Percentiles rank a stretch among this genome's conserved stretches.
Evolutionary conservation across 2,329 filamentous ascomycete species (phyloP).

Genomic region (Alternaria hordeiaustralica): DNA sequence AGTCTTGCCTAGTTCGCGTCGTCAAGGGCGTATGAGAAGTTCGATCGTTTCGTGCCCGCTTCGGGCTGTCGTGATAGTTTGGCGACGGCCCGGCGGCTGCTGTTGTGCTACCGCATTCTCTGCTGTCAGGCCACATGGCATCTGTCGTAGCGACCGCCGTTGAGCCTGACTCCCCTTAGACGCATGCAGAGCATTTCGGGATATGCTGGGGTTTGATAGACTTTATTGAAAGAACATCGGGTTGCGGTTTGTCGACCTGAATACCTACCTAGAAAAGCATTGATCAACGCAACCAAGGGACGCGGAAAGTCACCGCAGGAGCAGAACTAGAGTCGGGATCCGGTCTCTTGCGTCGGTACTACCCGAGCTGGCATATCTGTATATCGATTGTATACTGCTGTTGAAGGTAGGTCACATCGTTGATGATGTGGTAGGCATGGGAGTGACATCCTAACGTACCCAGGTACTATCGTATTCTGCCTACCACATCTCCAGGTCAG

Average conservation of each 20-base stretch:
- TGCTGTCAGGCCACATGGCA: slow-evolving; percentile 1
- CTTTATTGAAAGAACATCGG: not conserved
- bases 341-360: not conserved
- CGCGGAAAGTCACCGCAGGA: not conserved
- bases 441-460: not conserved
- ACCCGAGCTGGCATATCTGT: not conserved
- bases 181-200: not conserved
- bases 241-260: not conserved
- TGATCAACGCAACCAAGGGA: not conserved
- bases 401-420: not conserved
- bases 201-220: not conserved
- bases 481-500: not conserved
- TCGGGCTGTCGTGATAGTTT: not conserved
- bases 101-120: not conserved
- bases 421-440: not conserved
- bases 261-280: not conserved
- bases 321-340: not conserved
- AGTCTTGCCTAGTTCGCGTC: not conserved
- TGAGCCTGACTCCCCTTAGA: not conserved
- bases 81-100: not conserved
- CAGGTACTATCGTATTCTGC: not conserved
- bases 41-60: not conserved
- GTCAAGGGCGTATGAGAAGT: not conserved
- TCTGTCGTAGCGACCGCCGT: not conserved
- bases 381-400: not conserved